A percentile compares a stretch with the other conserved stretches of the same genome.
Conservation (phyloP, 2,329 filamentous ascomycete genomes). For the Madurella fahalii region DNA sequence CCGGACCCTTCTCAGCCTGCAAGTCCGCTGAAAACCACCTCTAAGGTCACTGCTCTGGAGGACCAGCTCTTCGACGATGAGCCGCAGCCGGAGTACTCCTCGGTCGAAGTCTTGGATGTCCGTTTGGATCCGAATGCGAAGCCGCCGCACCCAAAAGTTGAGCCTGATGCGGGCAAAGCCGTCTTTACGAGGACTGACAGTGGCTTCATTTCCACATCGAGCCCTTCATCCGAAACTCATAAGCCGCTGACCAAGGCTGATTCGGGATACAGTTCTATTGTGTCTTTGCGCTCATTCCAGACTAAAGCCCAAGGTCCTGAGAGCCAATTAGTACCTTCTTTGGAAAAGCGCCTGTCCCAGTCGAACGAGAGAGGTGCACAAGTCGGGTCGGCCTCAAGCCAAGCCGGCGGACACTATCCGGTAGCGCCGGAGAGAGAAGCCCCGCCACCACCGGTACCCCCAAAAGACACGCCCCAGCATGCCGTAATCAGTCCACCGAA, state of each 20-base stretch:
- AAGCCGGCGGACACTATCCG: conserved; percentile 2
- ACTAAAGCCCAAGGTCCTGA: conserved; percentile 30
- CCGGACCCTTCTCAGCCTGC: conserved; percentile 30
- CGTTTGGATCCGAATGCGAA: conserved; percentile 44
- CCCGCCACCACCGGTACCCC: conserved; percentile 34
- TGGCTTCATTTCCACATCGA: conserved; percentile 41
- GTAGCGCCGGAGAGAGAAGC: conserved; percentile 20
- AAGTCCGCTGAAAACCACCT: conserved; percentile 41
- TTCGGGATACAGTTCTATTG: conserved; percentile 59
- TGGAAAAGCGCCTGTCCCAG: conserved; percentile 11
- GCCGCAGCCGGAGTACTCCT: conserved; percentile 31
- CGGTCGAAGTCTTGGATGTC: conserved; percentile 38
- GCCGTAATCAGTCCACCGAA: conserved; percentile 11
- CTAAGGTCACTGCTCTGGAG: conserved; percentile 46
- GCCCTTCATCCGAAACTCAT: conserved; percentile 40
- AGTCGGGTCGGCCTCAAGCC: conserved; percentile 1
- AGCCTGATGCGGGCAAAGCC: conserved; percentile 22
- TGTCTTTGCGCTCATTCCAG: conserved; percentile 53
- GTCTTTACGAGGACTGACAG: conserved; percentile 45
- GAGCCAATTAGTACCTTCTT: conserved; percentile 21
- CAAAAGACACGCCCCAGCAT: conserved; percentile 30
- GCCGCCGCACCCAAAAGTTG: conserved; percentile 26
- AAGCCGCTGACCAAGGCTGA: conserved; percentile 54
- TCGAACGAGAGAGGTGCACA: neutral
- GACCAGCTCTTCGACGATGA: conserved; percentile 46